Conservation (phyloP, 2,329 filamentous ascomycete genomes). For the Paecilomyces niveus region DNA sequence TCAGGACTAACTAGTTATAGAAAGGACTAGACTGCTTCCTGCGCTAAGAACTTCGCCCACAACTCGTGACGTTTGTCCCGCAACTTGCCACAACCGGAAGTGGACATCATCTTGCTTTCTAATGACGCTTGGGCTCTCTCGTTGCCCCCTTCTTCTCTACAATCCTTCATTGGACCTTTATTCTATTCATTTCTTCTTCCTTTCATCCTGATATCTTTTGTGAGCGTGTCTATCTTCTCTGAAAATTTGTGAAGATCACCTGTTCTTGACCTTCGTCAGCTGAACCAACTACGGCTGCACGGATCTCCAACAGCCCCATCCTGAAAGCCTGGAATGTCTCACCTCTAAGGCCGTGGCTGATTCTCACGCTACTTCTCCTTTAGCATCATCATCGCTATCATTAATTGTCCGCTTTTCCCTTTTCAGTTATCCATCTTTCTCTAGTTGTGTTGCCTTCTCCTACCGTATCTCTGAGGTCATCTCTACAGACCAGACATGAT, state of each 20-base stretch:
- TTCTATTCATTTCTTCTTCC: neutral
- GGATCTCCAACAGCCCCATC: constrained; percentile 5
- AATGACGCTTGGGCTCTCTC: neutral
- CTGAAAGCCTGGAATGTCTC: neutral
- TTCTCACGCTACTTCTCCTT: neutral
- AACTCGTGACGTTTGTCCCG: neutral
- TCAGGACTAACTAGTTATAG: neutral
- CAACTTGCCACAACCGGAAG: neutral
- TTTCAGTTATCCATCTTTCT: constrained; percentile 45
- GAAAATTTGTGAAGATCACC: neutral
- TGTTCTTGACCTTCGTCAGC: constrained; percentile 1
- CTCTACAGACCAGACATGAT: constrained; percentile 23
- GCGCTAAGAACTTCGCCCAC: neutral
- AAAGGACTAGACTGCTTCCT: neutral
- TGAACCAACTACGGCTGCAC: constrained; percentile 9
- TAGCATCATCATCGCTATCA: neutral
- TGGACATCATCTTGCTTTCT: neutral
- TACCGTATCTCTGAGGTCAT: constrained; percentile 49
- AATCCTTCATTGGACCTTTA: neutral
- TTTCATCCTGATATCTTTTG: neutral
- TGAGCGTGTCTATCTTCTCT: neutral
- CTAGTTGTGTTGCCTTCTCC: constrained; percentile 60
- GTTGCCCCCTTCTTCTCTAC: constrained; percentile 7
- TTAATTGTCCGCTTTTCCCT: neutral
- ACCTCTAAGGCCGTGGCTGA: neutral